These are phyloP conservation scores for Sutorius australiensis DNA, from an alignment of 768 basidiomycete species.

Conservation along the genomic window DNA sequence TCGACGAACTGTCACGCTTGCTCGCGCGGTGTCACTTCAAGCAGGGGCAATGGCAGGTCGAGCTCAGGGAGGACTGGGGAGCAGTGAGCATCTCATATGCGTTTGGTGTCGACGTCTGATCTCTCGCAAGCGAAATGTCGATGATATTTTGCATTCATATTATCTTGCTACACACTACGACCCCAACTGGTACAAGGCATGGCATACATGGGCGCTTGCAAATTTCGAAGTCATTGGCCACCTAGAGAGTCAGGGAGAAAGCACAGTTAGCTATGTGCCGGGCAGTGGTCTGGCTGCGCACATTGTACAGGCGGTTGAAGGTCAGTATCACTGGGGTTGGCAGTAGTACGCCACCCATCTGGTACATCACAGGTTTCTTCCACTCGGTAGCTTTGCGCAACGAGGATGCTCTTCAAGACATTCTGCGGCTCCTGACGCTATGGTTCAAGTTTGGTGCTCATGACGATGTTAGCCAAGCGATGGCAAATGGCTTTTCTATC, in stretches of 20 bases:
- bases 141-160: conserved; percentile 83
- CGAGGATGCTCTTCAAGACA: conserved; percentile 92
- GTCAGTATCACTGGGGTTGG: conserved; percentile 33
- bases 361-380: conserved; percentile 71
- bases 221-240: conserved; percentile 91
- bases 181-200: conserved; percentile 97
- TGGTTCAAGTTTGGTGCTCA: conserved; percentile 98
- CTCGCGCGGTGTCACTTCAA: conserved; percentile 98
- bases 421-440: conserved; percentile 83
- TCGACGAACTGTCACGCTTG: conserved; percentile 71
- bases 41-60: conserved; percentile 90
- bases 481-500: conserved; percentile 79
- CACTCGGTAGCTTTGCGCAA: conserved; percentile 88
- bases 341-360: conserved; percentile 11
- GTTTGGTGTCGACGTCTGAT: conserved; percentile 9
- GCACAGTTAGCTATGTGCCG: conserved; percentile 53
- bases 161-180: conserved; percentile 87
- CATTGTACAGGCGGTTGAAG: conserved; percentile 90
- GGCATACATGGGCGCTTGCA: conserved; percentile 97
- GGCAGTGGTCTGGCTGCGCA: conserved; percentile 71
- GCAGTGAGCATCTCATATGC: conserved; percentile 45
- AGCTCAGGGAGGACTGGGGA: conserved; percentile 75
- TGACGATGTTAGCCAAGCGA: conserved; percentile 84
- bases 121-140: conserved; percentile 61
- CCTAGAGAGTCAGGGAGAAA: conserved; percentile 64